Base-by-base conservation (phyloP, 169 alveolate genomes). In the Theileria luwenshuni region DNA sequence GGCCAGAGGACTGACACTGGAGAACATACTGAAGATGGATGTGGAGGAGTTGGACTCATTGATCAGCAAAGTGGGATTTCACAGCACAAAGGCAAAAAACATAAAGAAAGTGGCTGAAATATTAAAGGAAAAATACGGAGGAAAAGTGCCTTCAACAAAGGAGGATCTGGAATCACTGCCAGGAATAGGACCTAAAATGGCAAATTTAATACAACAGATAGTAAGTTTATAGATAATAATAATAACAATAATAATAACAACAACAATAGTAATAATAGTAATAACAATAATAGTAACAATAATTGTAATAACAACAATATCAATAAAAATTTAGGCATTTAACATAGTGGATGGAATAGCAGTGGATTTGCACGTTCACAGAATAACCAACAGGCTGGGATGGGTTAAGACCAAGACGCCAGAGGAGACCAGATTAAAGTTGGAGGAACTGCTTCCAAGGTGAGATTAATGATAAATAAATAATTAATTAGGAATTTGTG, bases 151-250 rank as follows among this genome's bases (percentile, higher is more conserved):
- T 3, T 85, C 86, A 48, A 90, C 83, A 38, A 83, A 84, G 52
- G 95, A 95, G 56, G 97, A 83, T 27, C 76, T 97, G 42, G 84
- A 91, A 17, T 74, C 85, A 56, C 86, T 96, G 13, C 97, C 97
- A 25, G 99, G 99, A 15, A 94, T 97, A 42, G 99, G 99, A 17
- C 96, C 95, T 25, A 96, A 96, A 77, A 94, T 96, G 94, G 98
- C 98, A 15, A 85, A 94, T 63, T 86, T 97, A 43, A 91, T 94
- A 64, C 69, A 94, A 76, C 95, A 95, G 73, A 79, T 87, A 67
- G 96, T 96, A 69, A 83, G 98, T 95, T 25, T 97, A 95, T 70
- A 93, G 95, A 30, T 97, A 94, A 3, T 3, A 56, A n/a, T 56
- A 8, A 27, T 56, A 6, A 15, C 10, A 38, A 38, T 38, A 10